phyloP scores from a whole-genome alignment of 257 asterid species.

The Solanum chmielewskii region DNA sequence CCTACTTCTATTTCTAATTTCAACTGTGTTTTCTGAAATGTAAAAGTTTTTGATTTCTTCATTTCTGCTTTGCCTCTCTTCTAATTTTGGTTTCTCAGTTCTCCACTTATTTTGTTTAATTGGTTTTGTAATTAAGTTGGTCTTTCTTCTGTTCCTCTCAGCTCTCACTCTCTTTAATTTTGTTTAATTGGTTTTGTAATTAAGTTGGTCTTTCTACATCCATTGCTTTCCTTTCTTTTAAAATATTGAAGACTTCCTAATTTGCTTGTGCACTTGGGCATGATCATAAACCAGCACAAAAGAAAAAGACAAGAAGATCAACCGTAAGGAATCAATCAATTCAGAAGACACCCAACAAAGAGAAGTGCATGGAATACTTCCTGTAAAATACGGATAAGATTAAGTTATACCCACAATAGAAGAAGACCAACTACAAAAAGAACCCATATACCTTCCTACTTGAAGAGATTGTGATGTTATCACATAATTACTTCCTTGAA shows the following conservation, averaged over 20 bases:
- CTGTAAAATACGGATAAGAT: not conserved
- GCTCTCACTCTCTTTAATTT: not conserved
- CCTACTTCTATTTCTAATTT: not conserved
- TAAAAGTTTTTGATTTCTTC: not conserved
- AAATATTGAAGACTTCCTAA: not conserved
- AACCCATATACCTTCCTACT: not conserved
- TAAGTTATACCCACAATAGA: not conserved
- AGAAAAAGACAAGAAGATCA: not conserved
- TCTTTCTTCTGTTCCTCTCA: not conserved
- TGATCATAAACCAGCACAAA: not conserved
- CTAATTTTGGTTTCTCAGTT: not conserved
- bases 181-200: too few relatives aligned
- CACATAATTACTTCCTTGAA: not conserved
- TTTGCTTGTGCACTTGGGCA: not conserved
- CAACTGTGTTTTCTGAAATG: not conserved
- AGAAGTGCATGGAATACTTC: not conserved
- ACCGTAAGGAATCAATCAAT: not conserved
- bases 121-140: not conserved
- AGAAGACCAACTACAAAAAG: not conserved
- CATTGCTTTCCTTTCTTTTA: not conserved
- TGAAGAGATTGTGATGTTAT: not conserved
- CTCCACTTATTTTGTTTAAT: not conserved
- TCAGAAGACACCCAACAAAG: not conserved
- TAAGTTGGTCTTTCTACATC: not conserved
- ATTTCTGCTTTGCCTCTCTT: not conserved